Evolutionary conservation across 768 basidiomycete genomes (phyloP).

Genomic region (Boletus tylopilopsis): DNA sequence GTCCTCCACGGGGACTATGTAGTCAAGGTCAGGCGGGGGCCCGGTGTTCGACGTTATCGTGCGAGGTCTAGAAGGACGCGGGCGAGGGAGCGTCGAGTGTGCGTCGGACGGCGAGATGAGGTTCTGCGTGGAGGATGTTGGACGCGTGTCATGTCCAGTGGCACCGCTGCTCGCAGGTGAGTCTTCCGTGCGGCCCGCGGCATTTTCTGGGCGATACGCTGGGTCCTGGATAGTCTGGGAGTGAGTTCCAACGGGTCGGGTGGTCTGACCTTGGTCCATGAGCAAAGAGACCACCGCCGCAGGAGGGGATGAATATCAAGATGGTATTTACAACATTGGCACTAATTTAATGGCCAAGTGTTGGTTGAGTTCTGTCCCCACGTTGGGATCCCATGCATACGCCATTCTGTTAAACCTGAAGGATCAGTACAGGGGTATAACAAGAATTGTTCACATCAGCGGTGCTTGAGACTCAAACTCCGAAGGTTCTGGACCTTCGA

Average conservation of each 20-base stretch:
- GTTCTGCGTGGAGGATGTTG: constrained; percentile 2
- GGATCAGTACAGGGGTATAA: too few relatives aligned
- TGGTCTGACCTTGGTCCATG: constrained; percentile 16
- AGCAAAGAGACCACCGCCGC: background rate
- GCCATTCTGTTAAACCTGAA: too few relatives aligned
- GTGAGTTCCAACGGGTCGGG: background rate
- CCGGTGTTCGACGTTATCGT: background rate
- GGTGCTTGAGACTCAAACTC: too few relatives aligned
- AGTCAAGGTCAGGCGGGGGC: constrained; percentile 16
- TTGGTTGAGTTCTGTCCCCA: too few relatives aligned
- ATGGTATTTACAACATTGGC: background rate
- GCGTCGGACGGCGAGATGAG: too few relatives aligned
- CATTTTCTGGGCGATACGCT: constrained; percentile 1
- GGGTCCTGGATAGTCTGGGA: background rate
- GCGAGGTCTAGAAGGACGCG: too few relatives aligned
- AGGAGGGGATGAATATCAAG: background rate
- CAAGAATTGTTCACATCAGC: too few relatives aligned
- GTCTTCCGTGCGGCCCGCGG: background rate
- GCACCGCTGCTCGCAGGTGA: background rate
- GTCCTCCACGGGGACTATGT: constrained; percentile 27
- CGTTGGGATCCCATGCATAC: too few relatives aligned
- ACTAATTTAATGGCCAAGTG: too few relatives aligned
- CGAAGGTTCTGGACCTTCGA: too few relatives aligned
- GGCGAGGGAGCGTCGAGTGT: background rate
- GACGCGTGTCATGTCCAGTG: background rate